phyloP scores from a whole-genome alignment of 495 filamentous ascomycete genomes.

The Darksidea phi region DNA sequence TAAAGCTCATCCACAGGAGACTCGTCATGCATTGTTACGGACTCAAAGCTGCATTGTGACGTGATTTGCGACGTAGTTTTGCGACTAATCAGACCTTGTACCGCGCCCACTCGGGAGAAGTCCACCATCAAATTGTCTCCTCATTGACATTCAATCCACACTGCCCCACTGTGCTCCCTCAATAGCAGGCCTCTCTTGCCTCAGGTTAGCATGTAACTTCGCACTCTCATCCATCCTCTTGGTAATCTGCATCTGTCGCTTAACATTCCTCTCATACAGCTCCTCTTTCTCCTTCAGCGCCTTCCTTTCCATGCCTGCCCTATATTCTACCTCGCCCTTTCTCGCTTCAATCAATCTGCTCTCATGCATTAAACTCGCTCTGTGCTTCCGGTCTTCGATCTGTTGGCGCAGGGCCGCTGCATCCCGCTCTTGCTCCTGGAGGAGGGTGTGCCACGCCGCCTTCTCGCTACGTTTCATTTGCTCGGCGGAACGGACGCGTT shows the following conservation, averaged over 20 bases:
- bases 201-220: slow-evolving; percentile 26
- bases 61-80: too few species aligned
- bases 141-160: too few species aligned
- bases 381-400: slow-evolving; percentile 21
- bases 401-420: slow-evolving; percentile 9
- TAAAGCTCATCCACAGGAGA: too few species aligned
- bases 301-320: slow-evolving; percentile 18
- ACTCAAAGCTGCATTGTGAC: too few species aligned
- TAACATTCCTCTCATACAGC: slow-evolving; percentile 31
- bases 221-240: slow-evolving; percentile 32
- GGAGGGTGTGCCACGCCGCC: slow-evolving; percentile 13
- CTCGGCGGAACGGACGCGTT: slow-evolving; percentile 18
- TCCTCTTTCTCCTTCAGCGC: slow-evolving; percentile 28
- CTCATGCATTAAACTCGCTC: slow-evolving; percentile 4
- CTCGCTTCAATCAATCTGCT: not conserved
- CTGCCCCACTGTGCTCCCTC: slow-evolving; percentile 19
- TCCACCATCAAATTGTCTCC: too few species aligned
- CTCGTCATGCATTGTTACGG: too few species aligned
- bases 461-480: slow-evolving; percentile 19
- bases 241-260: slow-evolving; percentile 16
- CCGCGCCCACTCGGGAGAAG: too few species aligned
- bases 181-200: slow-evolving; percentile 22
- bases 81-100: too few species aligned
- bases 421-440: slow-evolving; percentile 19
- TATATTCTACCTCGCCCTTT: slow-evolving; percentile 20